phyloP scores from a whole-genome alignment of 345 rosid genomes.

The Salix koriyanagi region DNA sequence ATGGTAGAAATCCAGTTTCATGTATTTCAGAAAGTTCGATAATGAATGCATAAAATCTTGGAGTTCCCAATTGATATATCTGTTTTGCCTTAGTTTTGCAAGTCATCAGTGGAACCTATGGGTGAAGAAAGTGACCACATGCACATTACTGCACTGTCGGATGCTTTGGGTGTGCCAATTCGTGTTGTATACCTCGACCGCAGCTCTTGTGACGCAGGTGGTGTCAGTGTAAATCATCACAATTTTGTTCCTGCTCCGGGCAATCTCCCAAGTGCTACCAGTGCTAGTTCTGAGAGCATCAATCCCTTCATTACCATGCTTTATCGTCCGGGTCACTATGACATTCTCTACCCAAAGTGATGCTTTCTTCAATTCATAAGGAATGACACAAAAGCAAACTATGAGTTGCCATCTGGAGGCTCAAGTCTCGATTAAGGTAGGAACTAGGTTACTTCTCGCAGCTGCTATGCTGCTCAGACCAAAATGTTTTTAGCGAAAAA shows the following conservation, averaged over 20 bases:
- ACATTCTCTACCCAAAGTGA: slow-evolving; percentile 87
- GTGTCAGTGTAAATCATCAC: slow-evolving; percentile 83
- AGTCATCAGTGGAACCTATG: slow-evolving; percentile 98
- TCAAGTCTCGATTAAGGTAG: neutral
- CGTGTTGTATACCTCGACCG: slow-evolving; percentile 94
- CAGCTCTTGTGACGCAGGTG: slow-evolving; percentile 73
- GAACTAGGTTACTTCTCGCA: too few relatives aligned
- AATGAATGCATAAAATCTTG: neutral
- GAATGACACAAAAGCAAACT: neutral
- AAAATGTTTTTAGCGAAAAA: too few relatives aligned
- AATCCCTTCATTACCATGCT: slow-evolving; percentile 78
- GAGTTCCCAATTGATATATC: slow-evolving; percentile 4
- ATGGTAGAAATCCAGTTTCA: neutral
- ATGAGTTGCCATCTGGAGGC: neutral
- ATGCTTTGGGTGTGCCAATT: slow-evolving; percentile 86
- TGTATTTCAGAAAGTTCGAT: neutral
- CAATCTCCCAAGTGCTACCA: slow-evolving; percentile 26
- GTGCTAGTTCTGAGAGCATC: slow-evolving; percentile 28
- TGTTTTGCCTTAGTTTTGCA: slow-evolving; percentile 77
- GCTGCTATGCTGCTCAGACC: too few relatives aligned
- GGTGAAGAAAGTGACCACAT: slow-evolving; percentile 99
- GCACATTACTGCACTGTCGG: slow-evolving; percentile 93
- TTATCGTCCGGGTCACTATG: slow-evolving; percentile 98
- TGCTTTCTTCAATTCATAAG: slow-evolving; percentile 5
- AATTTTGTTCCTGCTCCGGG: slow-evolving; percentile 60